Conservation (phyloP, 345 rosid species). For the Bruguiera sexangula region DNA sequence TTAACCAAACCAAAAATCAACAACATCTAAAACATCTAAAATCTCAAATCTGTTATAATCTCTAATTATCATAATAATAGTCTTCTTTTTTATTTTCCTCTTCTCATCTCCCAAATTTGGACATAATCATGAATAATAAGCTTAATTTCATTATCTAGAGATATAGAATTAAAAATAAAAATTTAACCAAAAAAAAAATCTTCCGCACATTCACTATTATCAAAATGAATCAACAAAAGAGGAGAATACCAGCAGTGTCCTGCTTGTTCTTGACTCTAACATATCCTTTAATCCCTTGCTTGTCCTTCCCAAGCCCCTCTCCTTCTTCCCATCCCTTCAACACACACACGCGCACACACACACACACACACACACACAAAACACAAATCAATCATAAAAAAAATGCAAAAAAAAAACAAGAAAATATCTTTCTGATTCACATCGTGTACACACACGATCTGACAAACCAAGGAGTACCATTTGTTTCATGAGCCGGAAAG, state of each 20-base stretch:
- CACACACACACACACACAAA: conserved; percentile 10
- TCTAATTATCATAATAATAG: too few species aligned
- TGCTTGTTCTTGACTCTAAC: conserved; percentile 87
- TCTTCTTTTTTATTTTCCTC: too few species aligned
- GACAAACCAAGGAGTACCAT: conserved; percentile 43
- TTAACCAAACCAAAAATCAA: not conserved
- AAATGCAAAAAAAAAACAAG: not conserved
- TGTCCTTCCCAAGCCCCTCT: conserved; percentile 96
- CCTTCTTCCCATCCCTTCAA: conserved; percentile 98
- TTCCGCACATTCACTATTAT: too few species aligned
- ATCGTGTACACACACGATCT: not conserved
- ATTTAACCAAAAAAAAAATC: not conserved
- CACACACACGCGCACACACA: conserved; percentile 12
- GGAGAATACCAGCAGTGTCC: conserved; percentile 61
- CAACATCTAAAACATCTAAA: not conserved
- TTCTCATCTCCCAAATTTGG: too few species aligned
- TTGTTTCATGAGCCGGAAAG: conserved; percentile 94
- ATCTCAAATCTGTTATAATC: too few species aligned
- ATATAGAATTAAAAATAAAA: not conserved
- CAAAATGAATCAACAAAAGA: not conserved
- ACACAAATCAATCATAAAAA: conserved; percentile 1
- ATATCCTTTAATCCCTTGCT: conserved; percentile 92
- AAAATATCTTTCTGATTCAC: not conserved
- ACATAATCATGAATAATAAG: too few species aligned
- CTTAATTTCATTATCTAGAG: not conserved